A percentile compares a stretch with the other conserved stretches of the same genome.
Conservation (phyloP, 2,329 filamentous ascomycete species). For the Emericellopsis cladophorae region DNA sequence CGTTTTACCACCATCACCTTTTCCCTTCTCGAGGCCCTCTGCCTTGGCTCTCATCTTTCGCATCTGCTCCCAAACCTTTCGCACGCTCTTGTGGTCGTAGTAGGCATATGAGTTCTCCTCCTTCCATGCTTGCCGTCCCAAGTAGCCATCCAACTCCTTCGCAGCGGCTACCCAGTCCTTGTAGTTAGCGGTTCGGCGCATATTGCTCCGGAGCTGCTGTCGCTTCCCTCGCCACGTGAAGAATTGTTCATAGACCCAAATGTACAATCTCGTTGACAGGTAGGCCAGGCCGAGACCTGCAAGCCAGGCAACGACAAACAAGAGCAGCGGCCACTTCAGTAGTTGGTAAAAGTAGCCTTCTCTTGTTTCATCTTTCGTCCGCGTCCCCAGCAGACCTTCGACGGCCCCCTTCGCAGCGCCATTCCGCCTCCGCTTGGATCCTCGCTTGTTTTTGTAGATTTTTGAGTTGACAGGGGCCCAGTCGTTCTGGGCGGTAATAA, state of each 20-base stretch:
- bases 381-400: constrained; percentile 32
- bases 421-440: constrained; percentile 19
- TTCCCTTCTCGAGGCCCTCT: constrained; percentile 33
- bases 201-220: constrained; percentile 54
- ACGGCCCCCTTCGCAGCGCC: constrained; percentile 19
- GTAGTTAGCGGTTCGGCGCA: constrained; percentile 65
- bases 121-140: constrained; percentile 75
- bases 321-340: constrained; percentile 82
- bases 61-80: constrained; percentile 65
- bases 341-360: constrained; percentile 86
- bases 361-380: constrained; percentile 79
- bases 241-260: constrained; percentile 83
- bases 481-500: constrained; percentile 87
- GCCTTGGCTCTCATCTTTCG: constrained; percentile 47
- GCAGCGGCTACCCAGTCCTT: constrained; percentile 74
- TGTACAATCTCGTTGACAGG: constrained; percentile 73
- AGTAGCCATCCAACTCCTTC: constrained; percentile 62
- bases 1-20: constrained; percentile 29
- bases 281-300: constrained; percentile 59
- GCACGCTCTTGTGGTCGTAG: constrained; percentile 80
- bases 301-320: constrained; percentile 73
- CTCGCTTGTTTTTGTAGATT: constrained; percentile 30
- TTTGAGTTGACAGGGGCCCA: constrained; percentile 82
- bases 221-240: constrained; percentile 78
- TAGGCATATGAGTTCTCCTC: constrained; percentile 66